These are phyloP conservation scores for Citeromyces hawaiiensis DNA, from an alignment of 1,139 yeast genomes.

Conservation along the genomic window DNA sequence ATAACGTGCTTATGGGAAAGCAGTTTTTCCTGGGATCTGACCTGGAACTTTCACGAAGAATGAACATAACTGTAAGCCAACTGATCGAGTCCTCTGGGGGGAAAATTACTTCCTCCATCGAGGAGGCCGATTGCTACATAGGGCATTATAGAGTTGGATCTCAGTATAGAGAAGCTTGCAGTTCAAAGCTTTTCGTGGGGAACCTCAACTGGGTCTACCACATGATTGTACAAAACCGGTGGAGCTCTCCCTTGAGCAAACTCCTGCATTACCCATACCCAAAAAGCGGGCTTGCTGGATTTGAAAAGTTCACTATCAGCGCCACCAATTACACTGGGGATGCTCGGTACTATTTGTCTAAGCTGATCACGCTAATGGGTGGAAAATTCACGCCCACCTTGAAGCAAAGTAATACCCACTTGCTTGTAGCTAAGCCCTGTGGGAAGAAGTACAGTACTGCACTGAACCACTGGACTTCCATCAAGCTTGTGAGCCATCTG, in stretches of 20 bases:
- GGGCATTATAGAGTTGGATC: slow-evolving; percentile 53
- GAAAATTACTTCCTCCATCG: slow-evolving; percentile 11
- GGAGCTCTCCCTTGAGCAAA: slow-evolving; percentile 43
- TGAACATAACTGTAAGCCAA: slow-evolving; percentile 16
- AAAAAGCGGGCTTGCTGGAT: slow-evolving; percentile 30
- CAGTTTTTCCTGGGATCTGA: slow-evolving; percentile 18
- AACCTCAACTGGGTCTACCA: slow-evolving; percentile 66
- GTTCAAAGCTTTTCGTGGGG: slow-evolving; percentile 32
- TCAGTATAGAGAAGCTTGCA: slow-evolving; percentile 26
- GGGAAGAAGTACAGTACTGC: slow-evolving; percentile 78
- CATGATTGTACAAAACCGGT: slow-evolving; percentile 40
- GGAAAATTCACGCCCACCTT: slow-evolving; percentile 66
- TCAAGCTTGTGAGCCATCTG: slow-evolving; percentile 55
- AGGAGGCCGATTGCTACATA: slow-evolving; percentile 41
- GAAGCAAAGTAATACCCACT: slow-evolving; percentile 53
- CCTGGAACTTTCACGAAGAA: slow-evolving; percentile 17
- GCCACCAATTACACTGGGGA: slow-evolving; percentile 81
- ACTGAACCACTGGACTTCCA: slow-evolving; percentile 31
- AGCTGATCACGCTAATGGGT: slow-evolving; percentile 57
- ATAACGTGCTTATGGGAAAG: slow-evolving; percentile 15
- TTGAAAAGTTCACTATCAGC: slow-evolving; percentile 41
- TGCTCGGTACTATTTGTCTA: slow-evolving; percentile 58
- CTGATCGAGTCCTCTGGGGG: slow-evolving; percentile 27
- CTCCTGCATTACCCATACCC: slow-evolving; percentile 69
- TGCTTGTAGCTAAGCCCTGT: slow-evolving; percentile 51